phyloP scores from a whole-genome alignment of 805 yeast species.

The Wickerhamomyces rabaulensis region DNA sequence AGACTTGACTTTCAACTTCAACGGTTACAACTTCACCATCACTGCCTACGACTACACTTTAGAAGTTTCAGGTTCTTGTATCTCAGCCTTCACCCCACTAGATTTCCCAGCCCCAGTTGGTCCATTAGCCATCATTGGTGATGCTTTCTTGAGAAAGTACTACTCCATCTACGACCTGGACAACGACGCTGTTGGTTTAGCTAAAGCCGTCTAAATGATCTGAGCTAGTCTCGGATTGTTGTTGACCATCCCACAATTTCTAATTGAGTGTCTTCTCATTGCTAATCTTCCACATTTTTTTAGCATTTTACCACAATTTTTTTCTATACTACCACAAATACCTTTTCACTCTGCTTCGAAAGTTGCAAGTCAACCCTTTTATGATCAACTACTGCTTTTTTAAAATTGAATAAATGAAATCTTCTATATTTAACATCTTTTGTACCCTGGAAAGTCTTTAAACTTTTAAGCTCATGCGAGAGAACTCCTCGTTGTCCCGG shows the following conservation, averaged over 20 bases:
- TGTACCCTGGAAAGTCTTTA: too few relatives aligned
- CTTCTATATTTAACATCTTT: too few relatives aligned
- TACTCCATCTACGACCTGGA: slow-evolving; percentile 92
- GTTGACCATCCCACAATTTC: background rate
- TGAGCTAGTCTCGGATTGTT: background rate
- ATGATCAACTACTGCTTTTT: background rate
- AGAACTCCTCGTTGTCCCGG: background rate
- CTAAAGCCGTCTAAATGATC: slow-evolving; percentile 50
- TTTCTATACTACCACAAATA: background rate
- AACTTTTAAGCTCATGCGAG: too few relatives aligned
- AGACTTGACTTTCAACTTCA: slow-evolving; percentile 84
- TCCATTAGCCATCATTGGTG: slow-evolving; percentile 94
- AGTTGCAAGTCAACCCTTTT: background rate
- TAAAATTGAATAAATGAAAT: background rate
- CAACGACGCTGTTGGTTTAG: slow-evolving; percentile 91
- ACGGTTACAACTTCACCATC: slow-evolving; percentile 88
- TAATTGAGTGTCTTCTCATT: background rate
- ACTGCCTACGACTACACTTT: slow-evolving; percentile 87
- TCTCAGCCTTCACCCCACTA: slow-evolving; percentile 95
- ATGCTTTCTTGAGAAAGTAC: slow-evolving; percentile 92
- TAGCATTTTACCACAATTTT: background rate
- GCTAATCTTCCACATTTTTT: background rate
- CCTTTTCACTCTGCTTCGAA: background rate
- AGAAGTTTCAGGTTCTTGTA: slow-evolving; percentile 92
- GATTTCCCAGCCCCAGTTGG: slow-evolving; percentile 97